Conservation (phyloP, 2,329 filamentous ascomycete genomes). For the Colletotrichum abscissum region DNA sequence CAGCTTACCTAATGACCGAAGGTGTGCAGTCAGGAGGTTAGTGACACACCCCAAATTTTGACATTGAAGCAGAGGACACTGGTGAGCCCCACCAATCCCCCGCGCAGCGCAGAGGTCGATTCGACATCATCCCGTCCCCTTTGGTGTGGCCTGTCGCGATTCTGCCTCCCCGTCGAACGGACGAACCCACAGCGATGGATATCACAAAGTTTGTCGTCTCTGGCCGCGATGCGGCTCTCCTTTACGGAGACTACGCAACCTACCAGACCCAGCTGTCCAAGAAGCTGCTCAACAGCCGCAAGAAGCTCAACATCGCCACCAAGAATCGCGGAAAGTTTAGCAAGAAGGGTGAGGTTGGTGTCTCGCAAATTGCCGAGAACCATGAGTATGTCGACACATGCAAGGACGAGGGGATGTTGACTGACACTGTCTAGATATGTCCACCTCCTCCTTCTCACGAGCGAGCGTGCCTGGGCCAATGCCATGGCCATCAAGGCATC, state of each 20-base stretch:
- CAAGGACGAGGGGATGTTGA: slow-evolving; percentile 6
- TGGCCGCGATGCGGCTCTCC: slow-evolving; percentile 83
- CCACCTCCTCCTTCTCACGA: slow-evolving; percentile 82
- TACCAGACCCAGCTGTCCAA: slow-evolving; percentile 85
- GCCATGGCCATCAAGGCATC: slow-evolving; percentile 93
- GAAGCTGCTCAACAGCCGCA: slow-evolving; percentile 84
- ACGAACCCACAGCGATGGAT: slow-evolving; percentile 71
- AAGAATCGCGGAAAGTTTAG: slow-evolving; percentile 89
- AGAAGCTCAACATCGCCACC: slow-evolving; percentile 85
- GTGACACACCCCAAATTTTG: slow-evolving; percentile 20
- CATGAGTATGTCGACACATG: slow-evolving; percentile 68
- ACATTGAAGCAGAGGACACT: slow-evolving; percentile 20
- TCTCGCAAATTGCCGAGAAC: slow-evolving; percentile 79
- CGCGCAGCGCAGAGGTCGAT: slow-evolving; percentile 28
- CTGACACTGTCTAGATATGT: slow-evolving; percentile 68
- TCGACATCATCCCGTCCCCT: slow-evolving; percentile 14
- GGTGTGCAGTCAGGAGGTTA: background rate
- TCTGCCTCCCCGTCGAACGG: background rate
- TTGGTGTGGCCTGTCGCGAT: slow-evolving; percentile 4
- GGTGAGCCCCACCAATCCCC: slow-evolving; percentile 27
- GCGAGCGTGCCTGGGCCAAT: slow-evolving; percentile 94
- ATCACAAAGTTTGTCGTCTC: slow-evolving; percentile 87
- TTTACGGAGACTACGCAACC: slow-evolving; percentile 88
- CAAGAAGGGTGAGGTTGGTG: slow-evolving; percentile 75
- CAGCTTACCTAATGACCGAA: background rate